Evolutionary conservation across 768 basidiomycete genomes (phyloP), one percentile per base, ranked within the genome.

Genomic region (Mycena haematopus): DNA sequence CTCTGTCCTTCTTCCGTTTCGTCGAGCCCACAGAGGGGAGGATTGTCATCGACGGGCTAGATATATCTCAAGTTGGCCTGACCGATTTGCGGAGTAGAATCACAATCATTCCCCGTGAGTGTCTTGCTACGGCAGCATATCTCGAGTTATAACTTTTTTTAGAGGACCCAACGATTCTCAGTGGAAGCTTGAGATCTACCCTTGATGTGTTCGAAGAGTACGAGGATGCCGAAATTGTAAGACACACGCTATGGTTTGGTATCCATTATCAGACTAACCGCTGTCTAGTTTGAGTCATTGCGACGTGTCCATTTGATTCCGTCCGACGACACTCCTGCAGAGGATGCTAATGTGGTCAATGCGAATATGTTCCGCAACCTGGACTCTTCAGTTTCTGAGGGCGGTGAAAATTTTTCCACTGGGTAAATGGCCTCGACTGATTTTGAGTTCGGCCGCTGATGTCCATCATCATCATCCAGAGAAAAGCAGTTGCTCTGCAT

Each of bases 131-230:
- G 15, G 13, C 7, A 1, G 19, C 19, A 11, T 6, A 3, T 14
- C 14, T 24, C 2, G 15, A 25, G 22, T 40, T 1, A 6, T 17
- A 24, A 25, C 35, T 40, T 13, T 53, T 51, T 22, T 53, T 56
- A 76, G 92, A 96, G 88, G 94, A 96, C 70, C 95, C 94, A 0
- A 91, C 89, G 0, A 92, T 96, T 65, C 74, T 95, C 67, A 93
- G 91, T 61, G 94, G 94, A 10, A 92, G 87, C 8, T 62, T 95
- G 19, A 85, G 92, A 35, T 88, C 90, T 0, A 89, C 92, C 0
- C 78, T 95, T 11, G 94, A 96, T 65, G 90, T 95, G 11, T 95
- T 95, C 66, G 82, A 88, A 21, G 93, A 95, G 71, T 95, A 95
- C 59, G 79, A 91, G 60, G 94, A 95, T 69, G 82, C 82, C 0